Base-by-base conservation (phyloP, 1,284 basidiomycete genomes). In the Erythrobasidium hasegawianum region DNA sequence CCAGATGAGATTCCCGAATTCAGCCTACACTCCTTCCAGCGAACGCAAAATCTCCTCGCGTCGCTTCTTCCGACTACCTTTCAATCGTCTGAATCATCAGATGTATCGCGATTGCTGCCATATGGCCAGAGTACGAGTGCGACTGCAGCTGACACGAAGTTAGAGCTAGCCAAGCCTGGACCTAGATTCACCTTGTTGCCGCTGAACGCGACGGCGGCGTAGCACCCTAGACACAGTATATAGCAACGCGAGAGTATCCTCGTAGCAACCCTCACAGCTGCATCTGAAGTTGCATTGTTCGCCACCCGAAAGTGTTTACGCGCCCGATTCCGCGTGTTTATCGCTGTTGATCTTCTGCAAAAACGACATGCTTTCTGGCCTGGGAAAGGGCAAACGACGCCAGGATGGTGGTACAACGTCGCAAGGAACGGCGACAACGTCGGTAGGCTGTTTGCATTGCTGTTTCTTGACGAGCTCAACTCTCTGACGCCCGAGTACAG, bases 111-210 rank as follows among this genome's bases (percentile, higher is more conserved):
- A n/a, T 29, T 65, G 9, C 26, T 65, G n/a, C 62, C 62, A 1
- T 53, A 57, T 27, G 62, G 62, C n/a, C 20, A 22, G 13, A 29
- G 55, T 3, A 13, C 56, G 27, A 8, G 45, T 20, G 27, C 56
- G 8, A 57, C 10, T 20, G 62, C 62, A 22, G 47, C 49, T 18
- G 62, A 65, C 20, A 45, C 22, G 24, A 65, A 57, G 55, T 45
- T 65, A 24, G 62, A 65, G 20, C 16, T 65, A 1, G 40, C 62
- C 3, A 65, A 58, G 27, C 62, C 62, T 2, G 62, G 62, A 13
- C 55, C 62, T 9, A 26, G 62, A 33, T 57, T 65, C n/a, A 56
- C 62, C 43, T 29, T 65, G 11, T 29, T 65, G 27, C 62, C 55
- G 22, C 50, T 65, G 9, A 58, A 57, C 18, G 47, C 55, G 18